These are phyloP conservation scores for Pythium coloratum DNA, from an alignment of 352 stramenopile species.

Conservation along the genomic window DNA sequence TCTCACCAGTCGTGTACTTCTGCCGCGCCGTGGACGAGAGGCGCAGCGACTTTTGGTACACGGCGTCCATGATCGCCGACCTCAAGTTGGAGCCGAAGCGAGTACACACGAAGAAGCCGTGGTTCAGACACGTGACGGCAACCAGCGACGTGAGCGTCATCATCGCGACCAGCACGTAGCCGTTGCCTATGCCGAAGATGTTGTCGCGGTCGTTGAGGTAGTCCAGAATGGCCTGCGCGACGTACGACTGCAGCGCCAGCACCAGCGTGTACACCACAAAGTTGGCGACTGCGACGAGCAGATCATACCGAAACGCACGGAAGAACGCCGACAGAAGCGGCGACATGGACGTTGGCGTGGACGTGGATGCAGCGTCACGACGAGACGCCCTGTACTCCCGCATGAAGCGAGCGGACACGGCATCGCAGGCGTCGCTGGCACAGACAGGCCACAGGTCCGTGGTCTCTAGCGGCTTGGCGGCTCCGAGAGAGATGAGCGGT, in stretches of 20 bases:
- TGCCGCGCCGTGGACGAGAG: conserved; percentile 36
- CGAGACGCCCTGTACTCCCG: not conserved
- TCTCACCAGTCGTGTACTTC: conserved; percentile 37
- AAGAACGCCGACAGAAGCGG: conserved; percentile 17
- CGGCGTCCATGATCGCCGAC: conserved; percentile 38
- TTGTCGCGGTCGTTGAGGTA: conserved; percentile 31
- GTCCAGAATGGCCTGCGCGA: conserved; percentile 40
- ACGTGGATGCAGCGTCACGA: not conserved
- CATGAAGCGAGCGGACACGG: conserved; percentile 22
- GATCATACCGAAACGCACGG: conserved; percentile 18
- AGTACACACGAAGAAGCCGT: conserved; percentile 32
- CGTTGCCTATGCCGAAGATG: conserved; percentile 31
- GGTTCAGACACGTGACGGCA: conserved; percentile 35
- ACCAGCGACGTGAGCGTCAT: conserved; percentile 38
- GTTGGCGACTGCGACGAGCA: conserved; percentile 11
- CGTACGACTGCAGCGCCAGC: conserved; percentile 29
- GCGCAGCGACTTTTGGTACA: conserved; percentile 39
- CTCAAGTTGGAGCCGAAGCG: conserved; percentile 40
- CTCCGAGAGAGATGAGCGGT: conserved; percentile 32
- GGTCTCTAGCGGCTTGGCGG: conserved; percentile 29
- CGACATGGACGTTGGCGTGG: not conserved
- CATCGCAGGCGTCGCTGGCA: conserved; percentile 26
- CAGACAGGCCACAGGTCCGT: conserved; percentile 36
- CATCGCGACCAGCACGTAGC: conserved; percentile 35
- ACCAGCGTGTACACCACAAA: conserved; percentile 22